A percentile compares a stretch with the other conserved stretches of the same genome.
phyloP scores from a whole-genome alignment of 2,329 filamentous ascomycete genomes.

The Ascochyta pisi region DNA sequence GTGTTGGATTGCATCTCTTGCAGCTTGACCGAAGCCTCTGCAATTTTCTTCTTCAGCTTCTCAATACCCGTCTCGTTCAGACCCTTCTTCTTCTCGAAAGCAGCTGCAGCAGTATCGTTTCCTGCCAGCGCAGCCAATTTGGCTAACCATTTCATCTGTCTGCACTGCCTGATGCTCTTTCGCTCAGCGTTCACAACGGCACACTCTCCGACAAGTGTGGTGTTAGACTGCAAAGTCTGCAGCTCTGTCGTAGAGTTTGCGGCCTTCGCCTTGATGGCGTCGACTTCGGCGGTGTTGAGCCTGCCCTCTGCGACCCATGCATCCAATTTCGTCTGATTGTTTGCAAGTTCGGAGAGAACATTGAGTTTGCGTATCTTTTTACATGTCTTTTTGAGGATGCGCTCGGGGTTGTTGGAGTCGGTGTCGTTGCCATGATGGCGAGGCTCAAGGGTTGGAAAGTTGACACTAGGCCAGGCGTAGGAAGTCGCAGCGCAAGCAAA shows the following conservation, averaged over 20 bases:
- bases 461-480: slow-evolving; percentile 23
- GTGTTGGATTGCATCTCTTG: slow-evolving; percentile 33
- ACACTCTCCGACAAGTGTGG: slow-evolving; percentile 36
- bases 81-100: slow-evolving; percentile 26
- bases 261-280: slow-evolving; percentile 36
- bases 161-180: slow-evolving; percentile 30
- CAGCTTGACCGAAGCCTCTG: slow-evolving; percentile 32
- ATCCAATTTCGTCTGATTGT: slow-evolving; percentile 41
- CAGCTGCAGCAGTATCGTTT: slow-evolving; percentile 37
- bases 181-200: slow-evolving; percentile 32
- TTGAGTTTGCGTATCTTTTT: slow-evolving; percentile 30
- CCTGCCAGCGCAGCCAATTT: slow-evolving; percentile 31
- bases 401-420: slow-evolving; percentile 12
- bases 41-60: slow-evolving; percentile 31
- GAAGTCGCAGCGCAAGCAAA: slow-evolving; percentile 30
- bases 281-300: slow-evolving; percentile 29
- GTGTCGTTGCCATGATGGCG: slow-evolving; percentile 25
- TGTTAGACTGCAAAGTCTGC: slow-evolving; percentile 31
- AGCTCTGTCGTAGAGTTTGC: slow-evolving; percentile 32
- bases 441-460: slow-evolving; percentile 26
- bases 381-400: slow-evolving; percentile 31
- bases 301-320: slow-evolving; percentile 33
- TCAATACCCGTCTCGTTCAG: slow-evolving; percentile 31
- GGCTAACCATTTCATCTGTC: slow-evolving; percentile 30
- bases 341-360: slow-evolving; percentile 31